Evolutionary conservation across 495 filamentous ascomycete genomes (phyloP).

Genomic region (Xylaria sp.): DNA sequence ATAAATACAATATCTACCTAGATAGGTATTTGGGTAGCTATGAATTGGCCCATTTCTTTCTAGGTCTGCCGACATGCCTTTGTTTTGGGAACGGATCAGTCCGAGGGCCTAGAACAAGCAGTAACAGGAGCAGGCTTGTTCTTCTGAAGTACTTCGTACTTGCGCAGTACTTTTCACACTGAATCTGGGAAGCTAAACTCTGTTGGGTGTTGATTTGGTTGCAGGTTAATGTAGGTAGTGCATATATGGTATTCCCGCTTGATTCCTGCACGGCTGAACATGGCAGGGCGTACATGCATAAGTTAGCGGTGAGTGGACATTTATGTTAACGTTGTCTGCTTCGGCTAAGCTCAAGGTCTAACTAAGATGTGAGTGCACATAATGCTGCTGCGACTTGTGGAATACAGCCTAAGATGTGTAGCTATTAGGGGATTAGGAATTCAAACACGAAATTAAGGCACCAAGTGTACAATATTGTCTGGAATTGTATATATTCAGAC

Average conservation of each 20-base stretch:
- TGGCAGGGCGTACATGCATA: neutral
- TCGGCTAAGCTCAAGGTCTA: neutral
- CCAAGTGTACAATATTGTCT: neutral
- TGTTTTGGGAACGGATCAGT: neutral
- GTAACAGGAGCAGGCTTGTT: neutral
- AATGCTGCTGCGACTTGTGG: neutral
- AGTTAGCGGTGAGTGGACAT: neutral
- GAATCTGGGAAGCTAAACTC: neutral
- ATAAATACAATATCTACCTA: too few species aligned
- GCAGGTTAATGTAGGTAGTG: neutral
- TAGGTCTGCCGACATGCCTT: too few species aligned
- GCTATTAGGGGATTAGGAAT: neutral
- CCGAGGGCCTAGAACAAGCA: neutral
- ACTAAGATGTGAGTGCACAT: neutral
- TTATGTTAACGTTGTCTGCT: neutral
- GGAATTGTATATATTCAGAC: conserved; percentile 22
- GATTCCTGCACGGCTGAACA: neutral
- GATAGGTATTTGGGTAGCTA: too few species aligned
- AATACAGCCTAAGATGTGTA: neutral
- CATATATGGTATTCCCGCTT: neutral
- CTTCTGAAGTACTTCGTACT: neutral
- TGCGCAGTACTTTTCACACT: neutral
- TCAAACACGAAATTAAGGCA: neutral
- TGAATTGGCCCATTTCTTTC: too few species aligned
- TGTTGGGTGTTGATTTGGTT: neutral